phyloP scores from a whole-genome alignment of 257 asterid species.

The Cordia subcordata region DNA sequence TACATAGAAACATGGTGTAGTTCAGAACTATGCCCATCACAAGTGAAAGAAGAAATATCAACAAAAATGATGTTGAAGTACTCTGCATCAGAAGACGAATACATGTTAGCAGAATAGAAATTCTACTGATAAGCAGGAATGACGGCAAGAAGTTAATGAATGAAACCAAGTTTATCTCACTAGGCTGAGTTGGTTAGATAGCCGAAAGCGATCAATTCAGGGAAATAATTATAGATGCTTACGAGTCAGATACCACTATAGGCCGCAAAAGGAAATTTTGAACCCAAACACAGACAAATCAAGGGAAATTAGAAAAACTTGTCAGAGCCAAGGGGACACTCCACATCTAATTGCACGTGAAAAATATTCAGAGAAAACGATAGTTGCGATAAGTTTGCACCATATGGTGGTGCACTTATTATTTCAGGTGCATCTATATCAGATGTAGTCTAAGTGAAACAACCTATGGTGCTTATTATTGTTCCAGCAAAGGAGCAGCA shows the following conservation, averaged over 20 bases:
- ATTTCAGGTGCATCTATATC: too few relatives aligned
- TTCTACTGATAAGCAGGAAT: background rate
- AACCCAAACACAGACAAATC: background rate
- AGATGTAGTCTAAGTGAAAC: too few relatives aligned
- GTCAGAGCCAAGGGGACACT: background rate
- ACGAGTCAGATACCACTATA: background rate
- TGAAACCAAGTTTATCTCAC: too few relatives aligned
- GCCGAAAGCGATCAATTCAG: too few relatives aligned
- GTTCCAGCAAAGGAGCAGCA: too few relatives aligned
- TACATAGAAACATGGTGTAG: slow-evolving; percentile 98
- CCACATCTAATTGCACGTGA: background rate
- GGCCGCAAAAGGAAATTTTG: background rate
- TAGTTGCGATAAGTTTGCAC: background rate
- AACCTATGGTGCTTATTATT: too few relatives aligned
- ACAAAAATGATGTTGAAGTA: slow-evolving; percentile 50
- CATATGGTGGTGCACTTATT: too few relatives aligned
- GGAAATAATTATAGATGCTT: too few relatives aligned
- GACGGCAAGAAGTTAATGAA: background rate
- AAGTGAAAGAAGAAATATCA: slow-evolving; percentile 68
- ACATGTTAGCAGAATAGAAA: background rate
- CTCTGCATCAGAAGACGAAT: slow-evolving; percentile 38
- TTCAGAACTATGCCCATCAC: slow-evolving; percentile 91
- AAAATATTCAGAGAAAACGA: background rate
- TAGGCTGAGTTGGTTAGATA: too few relatives aligned
- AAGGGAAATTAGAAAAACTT: background rate